Evolutionary conservation across 257 asterid genomes (phyloP), one percentile per base, ranked within the genome.

Genomic region (Dorcoceras hygrometricum): DNA sequence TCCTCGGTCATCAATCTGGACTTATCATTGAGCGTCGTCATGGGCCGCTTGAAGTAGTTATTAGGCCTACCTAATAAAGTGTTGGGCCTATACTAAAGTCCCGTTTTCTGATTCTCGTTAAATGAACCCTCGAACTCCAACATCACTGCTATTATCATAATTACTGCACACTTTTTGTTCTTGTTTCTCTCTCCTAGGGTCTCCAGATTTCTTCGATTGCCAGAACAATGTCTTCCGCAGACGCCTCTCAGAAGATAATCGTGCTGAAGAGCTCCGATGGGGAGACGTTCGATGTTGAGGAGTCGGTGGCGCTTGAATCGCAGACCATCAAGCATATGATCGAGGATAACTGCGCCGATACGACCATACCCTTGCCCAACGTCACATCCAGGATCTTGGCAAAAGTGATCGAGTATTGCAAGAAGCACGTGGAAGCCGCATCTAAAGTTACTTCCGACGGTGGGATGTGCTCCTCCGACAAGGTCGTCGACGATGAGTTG

Each of bases 331-430:
- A 83, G 72, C 85, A 79, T 57, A 76, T 82, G 86, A 78, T 85
- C 32, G 88, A 82, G 63, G 81, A 78, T 24, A 62, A 77, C 43
- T 82, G 86, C 48, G 91, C 83, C 31, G 79, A 78, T 48, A 70
- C 62, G 23, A 58, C 57, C 46, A 82, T 85, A 24, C 88, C 88
- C 14, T 70, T 85, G 0, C 91, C 88, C 0, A 85, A 85, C 67
- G 86, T 85, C 9, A 82, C 84, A 3, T 73, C 86, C 76, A 82
- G 75, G 84, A 85, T 85, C 80, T 46, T 85, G 26, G 79, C 91
- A 0, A 85, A 82, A 77, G 88, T 85, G 2, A 73, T 85, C 16
- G 91, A 85, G 76, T 85, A 85, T 73, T 85, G 86, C 69, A 82
- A 82, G 75, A 74, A 76, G 4, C 91, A 85, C 12, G 91, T 78